Evolutionary conservation across 495 filamentous ascomycete genomes (phyloP).

Genomic region (Talaromyces ruber): DNA sequence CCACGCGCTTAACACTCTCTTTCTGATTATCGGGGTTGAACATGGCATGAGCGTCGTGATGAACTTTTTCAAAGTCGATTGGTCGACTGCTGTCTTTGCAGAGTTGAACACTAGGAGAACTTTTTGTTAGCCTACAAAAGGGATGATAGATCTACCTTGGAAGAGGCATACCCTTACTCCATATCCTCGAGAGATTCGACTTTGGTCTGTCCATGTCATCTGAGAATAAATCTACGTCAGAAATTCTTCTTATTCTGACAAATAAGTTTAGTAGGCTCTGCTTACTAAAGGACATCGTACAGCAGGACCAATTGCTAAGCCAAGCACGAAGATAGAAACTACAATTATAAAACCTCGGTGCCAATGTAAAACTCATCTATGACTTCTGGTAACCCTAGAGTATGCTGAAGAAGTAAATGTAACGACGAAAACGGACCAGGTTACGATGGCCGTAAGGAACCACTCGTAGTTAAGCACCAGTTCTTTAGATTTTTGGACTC

Average conservation of each 20-base stretch:
- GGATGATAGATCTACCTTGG: neutral
- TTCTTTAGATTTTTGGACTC: conserved; percentile 55
- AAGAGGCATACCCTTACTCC: conserved; percentile 15
- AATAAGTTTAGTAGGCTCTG: conserved; percentile 28
- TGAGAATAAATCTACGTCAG: conserved; percentile 26
- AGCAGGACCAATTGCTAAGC: conserved; percentile 39
- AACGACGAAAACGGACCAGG: conserved; percentile 14
- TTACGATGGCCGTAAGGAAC: conserved; percentile 12
- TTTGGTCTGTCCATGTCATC: conserved; percentile 37
- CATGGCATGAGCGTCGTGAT: neutral
- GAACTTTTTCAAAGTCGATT: neutral
- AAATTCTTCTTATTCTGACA: conserved; percentile 25
- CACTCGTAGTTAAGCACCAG: conserved; percentile 18
- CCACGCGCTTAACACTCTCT: neutral
- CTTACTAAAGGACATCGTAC: conserved; percentile 41
- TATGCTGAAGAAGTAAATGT: conserved; percentile 35
- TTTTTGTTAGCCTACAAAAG: neutral
- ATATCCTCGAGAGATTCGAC: conserved; percentile 40
- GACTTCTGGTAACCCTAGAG: conserved; percentile 25
- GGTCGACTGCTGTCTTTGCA: neutral
- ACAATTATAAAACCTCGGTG: conserved; percentile 34
- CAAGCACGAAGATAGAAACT: conserved; percentile 40
- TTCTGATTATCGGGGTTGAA: neutral
- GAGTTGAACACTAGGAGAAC: conserved; percentile 23
- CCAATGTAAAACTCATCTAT: conserved; percentile 31